Percentiles rank a stretch among this genome's conserved stretches.
Conservation (phyloP, 176 grass and related monocot genomes). For the Leersia perrieri region DNA sequence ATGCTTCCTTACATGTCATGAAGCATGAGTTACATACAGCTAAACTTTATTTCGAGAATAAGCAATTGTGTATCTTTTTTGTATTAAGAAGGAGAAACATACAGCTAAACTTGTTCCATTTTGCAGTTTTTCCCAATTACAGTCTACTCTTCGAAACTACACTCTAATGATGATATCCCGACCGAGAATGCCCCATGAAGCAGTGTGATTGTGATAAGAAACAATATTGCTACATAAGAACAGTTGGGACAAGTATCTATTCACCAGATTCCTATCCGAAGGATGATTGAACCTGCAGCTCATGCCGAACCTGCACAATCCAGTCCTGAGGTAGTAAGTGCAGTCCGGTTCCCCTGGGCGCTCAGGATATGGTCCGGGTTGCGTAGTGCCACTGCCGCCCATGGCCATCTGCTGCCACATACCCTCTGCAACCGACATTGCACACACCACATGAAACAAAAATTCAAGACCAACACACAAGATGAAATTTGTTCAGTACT, state of each 20-base stretch:
- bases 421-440: conserved; percentile 54
- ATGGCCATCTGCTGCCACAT: conserved; percentile 87
- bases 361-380: conserved; percentile 73
- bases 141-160: neutral
- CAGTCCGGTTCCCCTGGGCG: conserved; percentile 79
- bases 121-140: neutral
- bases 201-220: neutral
- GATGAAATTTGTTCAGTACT: neutral
- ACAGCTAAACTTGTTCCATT: neutral
- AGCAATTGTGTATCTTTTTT: no score
- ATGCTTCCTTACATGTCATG: neutral
- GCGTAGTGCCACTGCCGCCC: conserved; percentile 46
- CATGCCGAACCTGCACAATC: conserved; percentile 88
- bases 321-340: conserved; percentile 98
- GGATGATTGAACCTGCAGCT: conserved; percentile 98
- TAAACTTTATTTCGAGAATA: no score
- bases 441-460: neutral
- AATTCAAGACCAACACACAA: neutral
- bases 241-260: conserved; percentile 15
- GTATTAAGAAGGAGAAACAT: no score
- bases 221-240: conserved; percentile 11
- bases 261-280: conserved; percentile 84
- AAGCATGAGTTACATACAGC: neutral
- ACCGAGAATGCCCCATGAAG: neutral
- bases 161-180: neutral